phyloP scores from a whole-genome alignment of 1,284 basidiomycete species.

The Cryptococcus sp. region DNA sequence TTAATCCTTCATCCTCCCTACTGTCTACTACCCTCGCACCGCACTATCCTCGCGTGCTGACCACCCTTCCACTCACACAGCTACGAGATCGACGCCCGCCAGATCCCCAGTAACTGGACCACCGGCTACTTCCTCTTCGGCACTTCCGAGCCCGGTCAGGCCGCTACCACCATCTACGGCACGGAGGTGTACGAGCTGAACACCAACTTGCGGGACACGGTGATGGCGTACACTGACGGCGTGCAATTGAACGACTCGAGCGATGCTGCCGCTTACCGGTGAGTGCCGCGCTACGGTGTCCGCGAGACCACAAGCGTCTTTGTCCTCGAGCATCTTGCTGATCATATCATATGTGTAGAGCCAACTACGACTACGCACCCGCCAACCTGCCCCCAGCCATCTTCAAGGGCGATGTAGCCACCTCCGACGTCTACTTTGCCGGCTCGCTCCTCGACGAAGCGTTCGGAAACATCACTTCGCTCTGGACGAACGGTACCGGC shows the following conservation, averaged over 20 bases:
- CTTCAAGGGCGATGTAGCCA: constrained; percentile 54
- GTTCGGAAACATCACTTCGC: constrained; percentile 55
- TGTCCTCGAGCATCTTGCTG: neutral
- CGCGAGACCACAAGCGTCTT: neutral
- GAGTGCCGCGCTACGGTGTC: neutral
- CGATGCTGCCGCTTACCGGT: constrained; percentile 43
- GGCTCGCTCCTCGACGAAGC: constrained; percentile 53
- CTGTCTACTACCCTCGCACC: too few species aligned
- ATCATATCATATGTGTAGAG: constrained; percentile 25
- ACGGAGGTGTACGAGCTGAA: constrained; percentile 61
- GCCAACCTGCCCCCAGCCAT: constrained; percentile 50
- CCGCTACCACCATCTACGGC: constrained; percentile 54
- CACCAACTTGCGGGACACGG: constrained; percentile 55
- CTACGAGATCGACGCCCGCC: constrained; percentile 58
- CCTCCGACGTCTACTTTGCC: constrained; percentile 57
- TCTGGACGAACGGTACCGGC: constrained; percentile 49
- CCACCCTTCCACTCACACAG: constrained; percentile 1
- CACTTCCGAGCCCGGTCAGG: constrained; percentile 45
- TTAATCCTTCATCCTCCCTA: neutral
- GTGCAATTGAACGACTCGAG: constrained; percentile 53
- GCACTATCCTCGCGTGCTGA: neutral
- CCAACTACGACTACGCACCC: constrained; percentile 48
- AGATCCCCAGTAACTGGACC: constrained; percentile 56
- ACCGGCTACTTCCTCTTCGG: constrained; percentile 55
- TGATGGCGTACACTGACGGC: constrained; percentile 45